Conservation (phyloP, 2,329 filamentous ascomycete species). For the Annulohypoxylon truncatum region DNA sequence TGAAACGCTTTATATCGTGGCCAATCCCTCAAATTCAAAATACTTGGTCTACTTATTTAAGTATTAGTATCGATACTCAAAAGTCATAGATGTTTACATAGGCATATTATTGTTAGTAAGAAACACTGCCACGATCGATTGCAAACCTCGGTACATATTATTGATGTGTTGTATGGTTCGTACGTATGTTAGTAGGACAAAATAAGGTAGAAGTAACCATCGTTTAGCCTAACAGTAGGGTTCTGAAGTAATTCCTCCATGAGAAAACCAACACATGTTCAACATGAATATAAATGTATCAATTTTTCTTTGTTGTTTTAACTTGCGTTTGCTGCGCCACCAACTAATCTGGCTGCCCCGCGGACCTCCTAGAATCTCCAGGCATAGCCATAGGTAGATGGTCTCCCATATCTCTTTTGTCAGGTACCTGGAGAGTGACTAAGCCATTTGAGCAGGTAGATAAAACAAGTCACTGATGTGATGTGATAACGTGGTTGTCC, state of each 20-base stretch:
- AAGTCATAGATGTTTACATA: too few relatives aligned
- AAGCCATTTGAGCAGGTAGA: not conserved
- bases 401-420: not conserved
- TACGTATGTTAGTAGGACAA: not conserved
- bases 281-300: not conserved
- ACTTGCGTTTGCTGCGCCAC: not conserved
- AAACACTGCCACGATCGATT: too few relatives aligned
- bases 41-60: too few relatives aligned
- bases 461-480: not conserved
- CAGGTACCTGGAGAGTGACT: not conserved
- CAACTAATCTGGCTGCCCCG: constrained; percentile 4
- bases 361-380: not conserved
- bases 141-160: too few relatives aligned
- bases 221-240: not conserved
- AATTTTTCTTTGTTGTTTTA: not conserved
- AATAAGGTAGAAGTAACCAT: not conserved
- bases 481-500: not conserved
- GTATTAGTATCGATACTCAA: too few relatives aligned
- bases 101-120: too few relatives aligned
- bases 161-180: not conserved
- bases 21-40: too few relatives aligned
- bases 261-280: not conserved
- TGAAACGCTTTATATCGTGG: too few relatives aligned
- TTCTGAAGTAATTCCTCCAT: not conserved
- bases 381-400: too few relatives aligned